These are phyloP conservation scores for Penicillium cinerascens DNA, from an alignment of 495 filamentous ascomycete genomes.

Conservation along the genomic window DNA sequence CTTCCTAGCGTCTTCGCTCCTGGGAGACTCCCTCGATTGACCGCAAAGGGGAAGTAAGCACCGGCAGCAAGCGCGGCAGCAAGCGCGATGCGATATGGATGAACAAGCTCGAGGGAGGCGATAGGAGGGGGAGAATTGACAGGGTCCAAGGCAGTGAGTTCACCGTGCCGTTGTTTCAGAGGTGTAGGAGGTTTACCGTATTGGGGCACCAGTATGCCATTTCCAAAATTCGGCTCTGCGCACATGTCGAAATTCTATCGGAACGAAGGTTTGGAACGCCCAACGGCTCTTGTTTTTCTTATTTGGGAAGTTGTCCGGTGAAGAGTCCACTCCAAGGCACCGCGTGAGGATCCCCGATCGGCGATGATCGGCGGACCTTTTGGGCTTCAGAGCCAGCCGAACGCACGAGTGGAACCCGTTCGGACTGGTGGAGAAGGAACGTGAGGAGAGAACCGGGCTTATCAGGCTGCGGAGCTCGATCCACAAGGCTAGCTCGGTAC, in stretches of 20 bases:
- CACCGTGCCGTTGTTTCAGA: neutral
- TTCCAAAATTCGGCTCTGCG: neutral
- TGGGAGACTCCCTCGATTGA: conserved; percentile 3
- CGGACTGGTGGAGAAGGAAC: conserved; percentile 6
- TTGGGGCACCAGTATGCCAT: too few species aligned
- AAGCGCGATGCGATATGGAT: neutral
- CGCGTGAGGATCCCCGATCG: conserved; percentile 13
- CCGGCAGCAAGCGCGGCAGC: neutral
- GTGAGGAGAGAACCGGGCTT: neutral
- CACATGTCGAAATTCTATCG: neutral
- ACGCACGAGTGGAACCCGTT: neutral
- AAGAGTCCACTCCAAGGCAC: conserved; percentile 5
- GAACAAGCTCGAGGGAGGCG: neutral
- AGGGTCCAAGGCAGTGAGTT: neutral
- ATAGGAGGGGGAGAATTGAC: neutral
- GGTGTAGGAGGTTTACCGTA: neutral
- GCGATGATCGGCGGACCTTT: conserved; percentile 20
- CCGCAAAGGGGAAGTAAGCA: conserved; percentile 6
- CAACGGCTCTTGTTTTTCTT: conserved; percentile 14
- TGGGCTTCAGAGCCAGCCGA: conserved; percentile 11
- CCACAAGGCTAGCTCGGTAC: conserved; percentile 6
- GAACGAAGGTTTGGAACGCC: conserved; percentile 18
- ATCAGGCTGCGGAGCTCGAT: conserved; percentile 5
- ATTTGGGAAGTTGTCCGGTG: conserved; percentile 11
- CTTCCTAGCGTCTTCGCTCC: conserved; percentile 13